A percentile compares a stretch with the other conserved stretches of the same genome.
Evolutionary conservation across 1,284 basidiomycete species (phyloP).

Genomic region (Heterobasidion irregulare): DNA sequence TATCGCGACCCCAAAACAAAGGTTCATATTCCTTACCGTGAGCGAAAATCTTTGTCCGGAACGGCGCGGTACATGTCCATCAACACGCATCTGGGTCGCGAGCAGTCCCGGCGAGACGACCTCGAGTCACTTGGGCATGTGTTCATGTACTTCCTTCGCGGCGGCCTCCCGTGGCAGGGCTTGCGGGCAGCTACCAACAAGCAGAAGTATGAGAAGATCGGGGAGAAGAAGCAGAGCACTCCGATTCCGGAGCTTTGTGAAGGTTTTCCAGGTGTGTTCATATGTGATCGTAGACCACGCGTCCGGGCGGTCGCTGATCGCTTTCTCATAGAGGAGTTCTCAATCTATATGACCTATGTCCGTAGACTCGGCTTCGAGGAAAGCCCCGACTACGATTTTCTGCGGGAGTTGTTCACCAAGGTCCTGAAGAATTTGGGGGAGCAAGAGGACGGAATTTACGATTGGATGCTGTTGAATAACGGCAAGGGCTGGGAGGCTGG

Average conservation of each 20-base stretch:
- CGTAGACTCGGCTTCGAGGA: constrained; percentile 95
- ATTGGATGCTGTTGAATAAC: constrained; percentile 94
- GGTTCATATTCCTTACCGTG: constrained; percentile 95
- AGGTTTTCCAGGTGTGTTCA: constrained; percentile 82
- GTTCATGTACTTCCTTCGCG: constrained; percentile 97
- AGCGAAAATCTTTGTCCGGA: constrained; percentile 96
- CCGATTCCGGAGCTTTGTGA: constrained; percentile 91
- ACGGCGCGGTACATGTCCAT: constrained; percentile 99
- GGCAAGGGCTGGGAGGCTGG: constrained; percentile 87
- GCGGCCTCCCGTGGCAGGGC: constrained; percentile 93
- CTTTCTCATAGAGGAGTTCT: constrained; percentile 73
- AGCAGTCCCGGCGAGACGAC: constrained; percentile 87
- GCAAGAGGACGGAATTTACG: constrained; percentile 88
- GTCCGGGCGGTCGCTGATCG: not conserved
- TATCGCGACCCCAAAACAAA: constrained; percentile 98
- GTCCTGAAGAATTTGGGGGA: constrained; percentile 87
- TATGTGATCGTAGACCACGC: not conserved
- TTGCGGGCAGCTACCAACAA: constrained; percentile 95
- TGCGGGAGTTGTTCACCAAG: constrained; percentile 91
- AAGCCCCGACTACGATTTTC: constrained; percentile 95
- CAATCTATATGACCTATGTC: constrained; percentile 97
- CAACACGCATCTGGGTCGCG: constrained; percentile 95
- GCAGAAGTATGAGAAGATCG: constrained; percentile 98
- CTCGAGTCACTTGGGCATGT: constrained; percentile 94
- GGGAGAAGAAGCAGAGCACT: constrained; percentile 96